Percentiles rank a stretch among this genome's conserved stretches.
Evolutionary conservation across 2,329 filamentous ascomycete species (phyloP).

Genomic region (Alternaria ventricosa): DNA sequence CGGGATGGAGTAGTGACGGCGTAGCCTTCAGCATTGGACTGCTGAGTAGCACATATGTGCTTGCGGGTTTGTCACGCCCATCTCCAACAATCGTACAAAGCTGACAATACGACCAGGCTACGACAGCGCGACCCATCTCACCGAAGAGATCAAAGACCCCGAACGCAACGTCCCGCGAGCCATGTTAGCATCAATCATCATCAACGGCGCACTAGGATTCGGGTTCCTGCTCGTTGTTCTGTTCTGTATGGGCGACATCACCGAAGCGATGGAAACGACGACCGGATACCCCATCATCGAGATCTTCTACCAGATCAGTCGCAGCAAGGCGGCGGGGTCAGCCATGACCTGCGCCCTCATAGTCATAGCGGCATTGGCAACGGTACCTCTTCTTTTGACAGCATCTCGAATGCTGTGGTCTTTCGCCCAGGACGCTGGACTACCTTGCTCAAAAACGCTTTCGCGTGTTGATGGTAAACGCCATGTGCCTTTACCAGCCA

Average conservation of each 20-base stretch:
- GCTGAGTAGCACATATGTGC: conserved; percentile 24
- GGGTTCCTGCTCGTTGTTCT: conserved; percentile 48
- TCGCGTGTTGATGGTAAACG: conserved; percentile 16
- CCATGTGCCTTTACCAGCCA: conserved; percentile 24
- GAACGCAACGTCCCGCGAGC: conserved; percentile 3
- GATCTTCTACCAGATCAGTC: conserved; percentile 30
- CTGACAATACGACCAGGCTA: not conserved
- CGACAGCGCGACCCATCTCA: conserved; percentile 6
- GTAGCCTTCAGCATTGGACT: conserved; percentile 51
- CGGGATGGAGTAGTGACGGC: conserved; percentile 48
- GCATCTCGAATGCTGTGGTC: conserved; percentile 37
- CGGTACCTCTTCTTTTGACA: conserved; percentile 17
- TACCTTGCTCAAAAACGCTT: conserved; percentile 38
- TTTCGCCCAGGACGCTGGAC: conserved; percentile 33
- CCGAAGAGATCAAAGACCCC: conserved; percentile 3
- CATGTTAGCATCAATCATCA: conserved; percentile 18
- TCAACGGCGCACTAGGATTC: conserved; percentile 44
- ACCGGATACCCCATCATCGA: conserved; percentile 48
- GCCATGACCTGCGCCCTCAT: conserved; percentile 32
- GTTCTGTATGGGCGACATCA: conserved; percentile 40
- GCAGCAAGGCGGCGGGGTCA: conserved; percentile 5
- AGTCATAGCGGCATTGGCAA: conserved; percentile 15
- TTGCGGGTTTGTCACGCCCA: conserved; percentile 19
- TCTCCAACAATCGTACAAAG: not conserved
- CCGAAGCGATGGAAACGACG: conserved; percentile 33